Base-by-base conservation (phyloP, 2,329 filamentous ascomycete genomes). In the Aspergillus floridensis region DNA sequence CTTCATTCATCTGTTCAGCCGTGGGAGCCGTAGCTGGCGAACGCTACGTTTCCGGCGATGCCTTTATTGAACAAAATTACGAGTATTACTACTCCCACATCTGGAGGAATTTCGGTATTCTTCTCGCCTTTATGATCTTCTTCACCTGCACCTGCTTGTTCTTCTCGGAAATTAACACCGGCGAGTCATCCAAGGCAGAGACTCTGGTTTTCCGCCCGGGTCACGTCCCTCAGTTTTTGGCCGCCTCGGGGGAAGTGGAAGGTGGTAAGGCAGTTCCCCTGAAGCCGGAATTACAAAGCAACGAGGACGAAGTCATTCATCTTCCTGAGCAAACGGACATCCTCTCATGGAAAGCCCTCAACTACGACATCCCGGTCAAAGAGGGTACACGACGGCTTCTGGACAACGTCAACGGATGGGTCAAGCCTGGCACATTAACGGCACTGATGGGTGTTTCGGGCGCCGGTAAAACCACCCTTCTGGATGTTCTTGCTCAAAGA, bases 361-460 rank as follows among this genome's bases (percentile, higher is more conserved):
- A 86, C 74, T 96, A 90, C 66, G 86, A 90, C 59, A 88, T 91
- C 91, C 79, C 85, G 90, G 74, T 65, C 48, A 64, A 68, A 38
- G 64, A 63, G 11, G 66, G 66, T 6, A 65, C 63, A 16, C 63
- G 63, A 12, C 59, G 63, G 24, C 59, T 70, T 21, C 46, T 70
- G 53, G 66, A 66, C 46, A 52, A 69, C 44, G 63, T 68, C 88
- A 93, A 75, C 93, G 93, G 93, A 35, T 96, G 91, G 90, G 92
- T 96, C 57, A 93, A 96, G 76, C 92, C 93, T 4, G 93, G 93
- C 59, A 96, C 91, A 4, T 72, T 96, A 52, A 96, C 92, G 2
- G 92, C 91, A 10, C 81, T 96, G 2, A 96, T 96, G 92, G 90
- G 92, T 75, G 91, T 92, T 5, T 92, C 89, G 29, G 92, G 93